Base-by-base conservation (phyloP, 768 basidiomycete genomes). In the Trametes meyenii region DNA sequence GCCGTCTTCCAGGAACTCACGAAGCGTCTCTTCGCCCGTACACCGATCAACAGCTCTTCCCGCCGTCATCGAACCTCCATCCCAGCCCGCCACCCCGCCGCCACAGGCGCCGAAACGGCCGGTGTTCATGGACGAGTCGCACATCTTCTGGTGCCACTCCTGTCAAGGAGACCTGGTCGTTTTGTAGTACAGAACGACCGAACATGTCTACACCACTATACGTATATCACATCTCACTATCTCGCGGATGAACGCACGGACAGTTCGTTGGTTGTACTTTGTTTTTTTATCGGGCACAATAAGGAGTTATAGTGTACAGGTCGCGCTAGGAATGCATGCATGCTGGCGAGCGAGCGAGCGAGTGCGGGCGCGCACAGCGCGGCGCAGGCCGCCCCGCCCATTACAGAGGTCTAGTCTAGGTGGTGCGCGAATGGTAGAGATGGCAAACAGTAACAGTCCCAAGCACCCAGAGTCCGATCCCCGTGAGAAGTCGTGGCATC, bases 141-240 rank as follows among this genome's bases (percentile, higher is more conserved):
- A 94, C 71, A 84, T 94, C 17, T 94, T 94, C 76, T 94, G 92
- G 91, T 94, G 92, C 75, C 82, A 86, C 69, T 85, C 89, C 19
- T 94, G 92, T 79, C 79, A 77, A 50, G 92, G 92, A 49, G 92
- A 94, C 73, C 75, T 94, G 42, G 89, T 94, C 42, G 85, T 94
- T 62, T 75, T 94, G 60, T 90, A 74, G 66, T 52, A 10, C 24
- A 19, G 3, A 49, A 14, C 58, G 62, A 1, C 23, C 52, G 39
- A 33, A 23, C 21, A 8, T 19, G n/a, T 17, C 3, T 3, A 46
- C 13, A 19, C 21, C 19, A 13, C 7, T 24, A 7, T 24, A 46
- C 21, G 21, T 16, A n/a, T 19, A 5, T 50, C 14, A 19, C 40
- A 19, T 39, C 24, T 46, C 23, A 26, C 49, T 54, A 12, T 35